phyloP scores from a whole-genome alignment of 495 filamentous ascomycete species.

The Aspergillus carlsbadensis region DNA sequence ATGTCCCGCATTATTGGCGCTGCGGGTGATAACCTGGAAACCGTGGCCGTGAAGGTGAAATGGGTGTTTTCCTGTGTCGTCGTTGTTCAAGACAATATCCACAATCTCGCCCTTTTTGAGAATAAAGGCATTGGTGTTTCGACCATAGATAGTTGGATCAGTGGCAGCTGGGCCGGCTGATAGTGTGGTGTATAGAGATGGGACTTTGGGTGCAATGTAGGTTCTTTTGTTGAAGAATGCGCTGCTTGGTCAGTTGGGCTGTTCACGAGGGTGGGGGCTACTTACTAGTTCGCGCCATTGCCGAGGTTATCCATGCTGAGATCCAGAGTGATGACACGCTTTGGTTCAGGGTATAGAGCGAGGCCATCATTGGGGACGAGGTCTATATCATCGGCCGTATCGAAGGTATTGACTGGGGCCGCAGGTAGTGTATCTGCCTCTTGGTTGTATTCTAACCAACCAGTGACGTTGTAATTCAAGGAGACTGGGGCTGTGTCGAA shows the following conservation, averaged over 20 bases:
- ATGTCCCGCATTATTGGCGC: slow-evolving; percentile 40
- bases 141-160: slow-evolving; percentile 66
- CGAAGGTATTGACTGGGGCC: slow-evolving; percentile 51
- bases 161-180: slow-evolving; percentile 56
- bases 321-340: slow-evolving; percentile 60
- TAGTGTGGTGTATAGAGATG: slow-evolving; percentile 70
- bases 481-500: slow-evolving; percentile 65
- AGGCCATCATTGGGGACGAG: slow-evolving; percentile 63
- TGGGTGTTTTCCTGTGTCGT: slow-evolving; percentile 68
- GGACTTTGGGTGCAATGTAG: slow-evolving; percentile 59
- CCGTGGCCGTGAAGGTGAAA: slow-evolving; percentile 83
- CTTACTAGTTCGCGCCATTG: slow-evolving; percentile 74
- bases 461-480: slow-evolving; percentile 73
- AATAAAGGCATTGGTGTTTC: slow-evolving; percentile 63
- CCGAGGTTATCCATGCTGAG: slow-evolving; percentile 70
- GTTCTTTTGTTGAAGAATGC: slow-evolving; percentile 50
- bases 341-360: slow-evolving; percentile 53
- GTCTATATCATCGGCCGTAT: slow-evolving; percentile 67
- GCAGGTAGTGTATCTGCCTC: slow-evolving; percentile 52
- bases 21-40: slow-evolving; percentile 65
- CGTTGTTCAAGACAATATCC: slow-evolving; percentile 75
- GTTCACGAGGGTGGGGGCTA: neutral
- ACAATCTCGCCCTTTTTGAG: slow-evolving; percentile 63
- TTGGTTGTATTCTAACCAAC: slow-evolving; percentile 70
- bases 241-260: neutral